Conservation (phyloP, 305 asterid genomes). For the Fraxinus floribunda region DNA sequence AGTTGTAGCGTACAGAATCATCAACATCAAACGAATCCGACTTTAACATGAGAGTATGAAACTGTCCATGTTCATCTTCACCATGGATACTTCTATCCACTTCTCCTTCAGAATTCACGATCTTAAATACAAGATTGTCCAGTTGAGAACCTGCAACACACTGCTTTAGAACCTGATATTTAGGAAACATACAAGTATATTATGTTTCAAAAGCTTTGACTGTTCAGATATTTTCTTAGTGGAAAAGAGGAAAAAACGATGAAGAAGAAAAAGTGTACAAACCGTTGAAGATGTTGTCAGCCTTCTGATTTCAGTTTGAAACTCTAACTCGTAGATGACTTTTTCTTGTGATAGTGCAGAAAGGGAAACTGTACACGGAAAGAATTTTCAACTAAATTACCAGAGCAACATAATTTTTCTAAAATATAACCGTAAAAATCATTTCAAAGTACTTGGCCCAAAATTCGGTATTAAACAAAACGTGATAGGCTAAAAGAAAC, state of each 20-base stretch:
- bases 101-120: constrained; percentile 45
- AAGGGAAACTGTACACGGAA: constrained; percentile 39
- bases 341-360: constrained; percentile 29
- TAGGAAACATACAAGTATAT: constrained; percentile 14
- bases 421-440: background rate
- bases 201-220: background rate
- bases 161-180: constrained; percentile 43
- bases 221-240: background rate
- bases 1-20: constrained; percentile 45
- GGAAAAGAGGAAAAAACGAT: background rate
- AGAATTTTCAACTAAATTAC: constrained; percentile 3
- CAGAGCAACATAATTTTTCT: background rate
- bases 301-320: constrained; percentile 47
- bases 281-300: constrained; percentile 49
- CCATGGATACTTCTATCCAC: constrained; percentile 54
- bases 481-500: background rate
- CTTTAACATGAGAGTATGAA: constrained; percentile 47
- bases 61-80: constrained; percentile 46
- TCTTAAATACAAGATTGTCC: constrained; percentile 52
- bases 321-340: constrained; percentile 33
- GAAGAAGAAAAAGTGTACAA: constrained; percentile 9
- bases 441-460: background rate
- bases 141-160: constrained; percentile 51
- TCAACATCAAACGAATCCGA: constrained; percentile 41
- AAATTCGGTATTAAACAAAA: background rate